These are phyloP conservation scores for Chernovozyma sophiae-reginae DNA, from an alignment of 1,139 yeast species.

Conservation along the genomic window DNA sequence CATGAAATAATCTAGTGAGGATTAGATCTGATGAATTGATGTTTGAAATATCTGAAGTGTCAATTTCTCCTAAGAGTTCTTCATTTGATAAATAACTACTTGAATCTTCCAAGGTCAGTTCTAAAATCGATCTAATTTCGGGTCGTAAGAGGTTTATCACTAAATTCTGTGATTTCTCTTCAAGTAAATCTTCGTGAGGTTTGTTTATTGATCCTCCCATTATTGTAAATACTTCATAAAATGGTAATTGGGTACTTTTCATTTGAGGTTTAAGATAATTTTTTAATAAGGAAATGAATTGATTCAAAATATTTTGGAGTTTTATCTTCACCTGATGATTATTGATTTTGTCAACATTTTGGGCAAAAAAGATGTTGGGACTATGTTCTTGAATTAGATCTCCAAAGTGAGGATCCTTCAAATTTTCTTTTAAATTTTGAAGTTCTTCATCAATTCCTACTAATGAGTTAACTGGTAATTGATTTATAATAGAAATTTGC, in stretches of 20 bases:
- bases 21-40: conserved; percentile 43
- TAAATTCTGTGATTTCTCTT: conserved; percentile 37
- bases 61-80: conserved; percentile 12
- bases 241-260: conserved; percentile 24
- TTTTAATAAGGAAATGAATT: not conserved
- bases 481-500: not conserved
- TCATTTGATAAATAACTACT: conserved; percentile 24
- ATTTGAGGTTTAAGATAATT: conserved; percentile 11
- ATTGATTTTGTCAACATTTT: not conserved
- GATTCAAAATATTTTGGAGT: not conserved
- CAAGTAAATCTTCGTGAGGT: conserved; percentile 18
- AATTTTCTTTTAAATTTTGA: conserved; percentile 26
- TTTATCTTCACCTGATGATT: not conserved
- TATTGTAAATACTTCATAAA: conserved; percentile 34
- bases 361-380: not conserved
- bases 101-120: conserved; percentile 28
- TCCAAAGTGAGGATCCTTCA: not conserved
- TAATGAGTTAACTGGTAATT: not conserved
- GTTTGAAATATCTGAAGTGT: conserved; percentile 3
- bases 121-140: conserved; percentile 29
- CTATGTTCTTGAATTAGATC: not conserved
- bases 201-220: conserved; percentile 29
- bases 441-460: conserved; percentile 17
- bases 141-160: conserved; percentile 41
- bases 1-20: conserved; percentile 55